These are phyloP conservation scores for Diplodia seriata DNA, from an alignment of 2,329 filamentous ascomycete genomes.

Conservation along the genomic window DNA sequence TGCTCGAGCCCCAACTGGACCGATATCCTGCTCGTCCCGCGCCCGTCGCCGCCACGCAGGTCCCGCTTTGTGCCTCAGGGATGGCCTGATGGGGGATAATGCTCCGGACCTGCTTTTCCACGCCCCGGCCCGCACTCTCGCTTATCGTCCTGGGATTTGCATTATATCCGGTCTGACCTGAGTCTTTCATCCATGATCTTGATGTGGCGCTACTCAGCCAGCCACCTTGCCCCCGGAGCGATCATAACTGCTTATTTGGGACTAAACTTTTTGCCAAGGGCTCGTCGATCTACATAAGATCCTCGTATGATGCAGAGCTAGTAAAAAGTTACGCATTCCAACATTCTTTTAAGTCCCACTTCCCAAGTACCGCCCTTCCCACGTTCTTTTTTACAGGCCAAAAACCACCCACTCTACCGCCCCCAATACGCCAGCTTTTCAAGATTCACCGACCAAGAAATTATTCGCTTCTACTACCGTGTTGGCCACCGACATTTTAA, in stretches of 20 bases:
- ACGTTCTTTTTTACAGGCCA: background rate
- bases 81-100: constrained; percentile 1
- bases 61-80: background rate
- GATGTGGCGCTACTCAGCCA: background rate
- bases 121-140: background rate
- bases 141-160: background rate
- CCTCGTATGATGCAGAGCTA: background rate
- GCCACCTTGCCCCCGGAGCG: background rate
- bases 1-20: background rate
- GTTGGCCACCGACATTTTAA: background rate
- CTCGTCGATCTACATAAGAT: background rate
- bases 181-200: background rate
- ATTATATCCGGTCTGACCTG: background rate
- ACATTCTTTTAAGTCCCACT: background rate
- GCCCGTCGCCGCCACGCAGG: background rate
- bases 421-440: background rate
- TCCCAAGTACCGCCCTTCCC: background rate
- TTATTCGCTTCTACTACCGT: background rate
- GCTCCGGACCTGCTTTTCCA: background rate
- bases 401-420: background rate
- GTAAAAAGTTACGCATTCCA: background rate
- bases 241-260: background rate
- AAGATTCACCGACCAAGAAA: background rate
- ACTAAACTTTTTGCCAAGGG: background rate
- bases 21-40: background rate